phyloP scores from a whole-genome alignment of 1,139 yeast genomes.

The Protomyces lactucae-debilis region DNA sequence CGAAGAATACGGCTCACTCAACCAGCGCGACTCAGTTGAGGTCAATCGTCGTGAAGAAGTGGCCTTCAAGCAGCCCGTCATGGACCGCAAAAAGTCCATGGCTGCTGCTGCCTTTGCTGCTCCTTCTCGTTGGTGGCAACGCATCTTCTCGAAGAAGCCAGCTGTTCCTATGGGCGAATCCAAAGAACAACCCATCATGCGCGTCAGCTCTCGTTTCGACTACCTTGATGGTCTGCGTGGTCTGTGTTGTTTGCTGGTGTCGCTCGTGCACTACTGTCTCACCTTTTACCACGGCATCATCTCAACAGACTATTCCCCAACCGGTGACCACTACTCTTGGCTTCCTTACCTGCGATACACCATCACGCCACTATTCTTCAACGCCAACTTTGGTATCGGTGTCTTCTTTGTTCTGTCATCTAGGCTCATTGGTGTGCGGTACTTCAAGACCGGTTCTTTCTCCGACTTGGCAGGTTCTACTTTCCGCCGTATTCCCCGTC shows the following conservation, averaged over 20 bases:
- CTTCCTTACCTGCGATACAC: slow-evolving; percentile 9
- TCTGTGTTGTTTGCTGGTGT: slow-evolving; percentile 15
- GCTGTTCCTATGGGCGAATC: neutral
- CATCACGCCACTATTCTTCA: slow-evolving; percentile 17
- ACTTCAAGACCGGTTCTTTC: slow-evolving; percentile 8
- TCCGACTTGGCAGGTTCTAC: slow-evolving; percentile 21
- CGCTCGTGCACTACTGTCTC: slow-evolving; percentile 18
- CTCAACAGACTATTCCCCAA: neutral
- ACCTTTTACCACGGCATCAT: slow-evolving; percentile 19
- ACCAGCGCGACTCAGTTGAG: slow-evolving; percentile 13
- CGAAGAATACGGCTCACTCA: slow-evolving; percentile 16
- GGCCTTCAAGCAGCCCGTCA: slow-evolving; percentile 3
- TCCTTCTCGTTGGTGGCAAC: slow-evolving; percentile 1
- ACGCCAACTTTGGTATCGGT: slow-evolving; percentile 23
- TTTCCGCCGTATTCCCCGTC: slow-evolving; percentile 21
- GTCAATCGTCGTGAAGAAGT: slow-evolving; percentile 5
- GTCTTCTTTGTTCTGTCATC: slow-evolving; percentile 25
- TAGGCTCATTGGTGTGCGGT: slow-evolving; percentile 17
- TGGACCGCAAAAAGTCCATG: slow-evolving; percentile 7
- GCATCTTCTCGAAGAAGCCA: neutral
- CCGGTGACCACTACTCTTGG: slow-evolving; percentile 4
- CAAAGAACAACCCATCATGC: neutral
- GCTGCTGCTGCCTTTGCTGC: slow-evolving; percentile 4
- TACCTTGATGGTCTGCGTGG: slow-evolving; percentile 25
- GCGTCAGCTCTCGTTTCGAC: slow-evolving; percentile 2